Percentiles rank a stretch among this genome's conserved stretches.
Conservation (phyloP, 495 filamentous ascomycete genomes). For the Xylaria telfairii region DNA sequence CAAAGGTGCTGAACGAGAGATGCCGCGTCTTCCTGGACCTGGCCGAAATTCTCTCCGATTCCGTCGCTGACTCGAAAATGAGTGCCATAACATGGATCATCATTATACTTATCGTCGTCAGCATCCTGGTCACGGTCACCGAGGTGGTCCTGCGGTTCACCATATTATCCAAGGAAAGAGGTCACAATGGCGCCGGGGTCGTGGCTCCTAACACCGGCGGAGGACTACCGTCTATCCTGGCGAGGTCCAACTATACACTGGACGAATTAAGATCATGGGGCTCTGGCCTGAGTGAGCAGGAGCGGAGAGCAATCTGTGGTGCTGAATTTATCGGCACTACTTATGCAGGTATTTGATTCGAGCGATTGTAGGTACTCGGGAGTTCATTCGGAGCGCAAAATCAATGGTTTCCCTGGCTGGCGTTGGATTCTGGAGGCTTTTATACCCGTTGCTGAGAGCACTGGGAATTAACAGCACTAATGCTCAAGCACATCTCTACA, state of each 20-base stretch:
- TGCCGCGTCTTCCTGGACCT: constrained; percentile 97
- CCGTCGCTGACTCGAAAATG: constrained; percentile 91
- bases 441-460: background rate
- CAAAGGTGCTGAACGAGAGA: constrained; percentile 94
- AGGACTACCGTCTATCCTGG: constrained; percentile 28
- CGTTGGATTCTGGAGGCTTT: background rate
- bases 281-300: constrained; percentile 43
- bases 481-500: too few relatives aligned
- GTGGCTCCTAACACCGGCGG: constrained; percentile 10
- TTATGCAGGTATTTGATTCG: constrained; percentile 44
- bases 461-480: too few relatives aligned
- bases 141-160: constrained; percentile 90
- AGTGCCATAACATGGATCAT: constrained; percentile 96
- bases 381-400: background rate
- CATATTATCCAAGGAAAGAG: constrained; percentile 64
- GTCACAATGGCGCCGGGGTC: constrained; percentile 28
- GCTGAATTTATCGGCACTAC: constrained; percentile 48
- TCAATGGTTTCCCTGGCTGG: background rate
- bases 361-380: background rate
- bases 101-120: constrained; percentile 89
- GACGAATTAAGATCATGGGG: constrained; percentile 47
- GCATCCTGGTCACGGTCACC: constrained; percentile 86
- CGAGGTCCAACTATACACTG: constrained; percentile 46
- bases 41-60: constrained; percentile 91
- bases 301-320: constrained; percentile 55